These are phyloP conservation scores for Ogataea methanolica DNA, from an alignment of 805 yeast genomes.

Conservation along the genomic window DNA sequence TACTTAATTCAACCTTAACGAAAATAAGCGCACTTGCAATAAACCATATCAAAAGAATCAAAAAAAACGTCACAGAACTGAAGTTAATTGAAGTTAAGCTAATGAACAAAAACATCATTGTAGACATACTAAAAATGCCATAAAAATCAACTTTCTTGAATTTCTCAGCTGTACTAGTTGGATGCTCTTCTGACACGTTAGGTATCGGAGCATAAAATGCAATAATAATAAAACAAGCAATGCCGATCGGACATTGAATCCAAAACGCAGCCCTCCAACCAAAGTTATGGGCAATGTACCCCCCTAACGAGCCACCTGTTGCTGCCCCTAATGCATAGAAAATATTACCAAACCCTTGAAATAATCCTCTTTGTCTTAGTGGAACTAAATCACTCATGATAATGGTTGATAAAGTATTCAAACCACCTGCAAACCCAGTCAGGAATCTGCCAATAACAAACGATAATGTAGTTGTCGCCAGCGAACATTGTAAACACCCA, in stretches of 20 bases:
- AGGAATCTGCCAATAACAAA: constrained; percentile 59
- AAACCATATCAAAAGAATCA: constrained; percentile 22
- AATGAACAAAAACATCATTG: constrained; percentile 28
- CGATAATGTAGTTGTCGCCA: constrained; percentile 40
- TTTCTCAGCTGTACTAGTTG: constrained; percentile 33
- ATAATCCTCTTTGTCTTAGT: constrained; percentile 73
- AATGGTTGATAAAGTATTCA: constrained; percentile 72
- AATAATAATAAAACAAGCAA: constrained; percentile 33
- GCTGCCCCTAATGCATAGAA: constrained; percentile 78
- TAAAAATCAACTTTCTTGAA: constrained; percentile 52
- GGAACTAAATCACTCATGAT: constrained; percentile 78
- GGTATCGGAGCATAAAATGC: constrained; percentile 42
- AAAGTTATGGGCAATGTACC: constrained; percentile 47
- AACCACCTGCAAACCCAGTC: constrained; percentile 91
- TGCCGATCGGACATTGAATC: constrained; percentile 50
- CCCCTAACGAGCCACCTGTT: constrained; percentile 63
- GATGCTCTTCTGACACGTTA: constrained; percentile 18
- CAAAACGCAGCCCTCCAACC: constrained; percentile 68
- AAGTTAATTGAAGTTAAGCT: constrained; percentile 36
- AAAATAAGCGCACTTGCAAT: constrained; percentile 7
- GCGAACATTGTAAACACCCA: constrained; percentile 54
- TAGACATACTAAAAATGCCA: constrained; percentile 30
- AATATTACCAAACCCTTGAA: constrained; percentile 81
- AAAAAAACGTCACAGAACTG: constrained; percentile 37
- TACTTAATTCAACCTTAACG: constrained; percentile 18